phyloP scores from a whole-genome alignment of 1,284 basidiomycete species.

The Cutaneotrichosporon cyanovorans region DNA sequence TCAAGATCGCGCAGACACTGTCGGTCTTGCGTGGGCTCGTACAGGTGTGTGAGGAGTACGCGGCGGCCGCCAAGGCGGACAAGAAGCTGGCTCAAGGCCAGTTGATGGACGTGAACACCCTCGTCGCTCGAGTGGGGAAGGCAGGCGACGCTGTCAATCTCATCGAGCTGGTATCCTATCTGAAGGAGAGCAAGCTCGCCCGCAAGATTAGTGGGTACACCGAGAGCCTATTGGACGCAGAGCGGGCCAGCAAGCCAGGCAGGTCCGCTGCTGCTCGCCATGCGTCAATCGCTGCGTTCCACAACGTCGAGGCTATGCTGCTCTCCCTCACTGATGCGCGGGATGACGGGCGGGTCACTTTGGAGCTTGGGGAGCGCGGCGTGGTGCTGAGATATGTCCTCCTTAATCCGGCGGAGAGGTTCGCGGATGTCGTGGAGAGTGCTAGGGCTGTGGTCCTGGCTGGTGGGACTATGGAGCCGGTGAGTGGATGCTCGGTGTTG shows the following conservation, averaged over 20 bases:
- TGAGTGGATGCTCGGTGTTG: slow-evolving; percentile 42
- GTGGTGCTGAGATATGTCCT: slow-evolving; percentile 77
- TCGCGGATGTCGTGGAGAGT: slow-evolving; percentile 68
- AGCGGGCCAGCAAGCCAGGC: background rate
- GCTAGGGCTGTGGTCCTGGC: slow-evolving; percentile 80
- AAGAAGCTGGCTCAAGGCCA: slow-evolving; percentile 29
- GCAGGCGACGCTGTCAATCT: slow-evolving; percentile 62
- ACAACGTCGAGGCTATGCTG: slow-evolving; percentile 77
- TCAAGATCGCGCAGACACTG: slow-evolving; percentile 74
- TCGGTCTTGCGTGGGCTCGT: slow-evolving; percentile 61
- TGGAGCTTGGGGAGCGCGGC: slow-evolving; percentile 28
- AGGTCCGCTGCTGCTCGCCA: slow-evolving; percentile 22
- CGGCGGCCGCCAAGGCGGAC: slow-evolving; percentile 44
- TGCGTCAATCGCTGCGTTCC: slow-evolving; percentile 64
- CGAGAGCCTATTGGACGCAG: slow-evolving; percentile 52
- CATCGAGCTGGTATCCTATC: slow-evolving; percentile 72
- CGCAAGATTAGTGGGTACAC: slow-evolving; percentile 68
- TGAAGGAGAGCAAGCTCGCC: slow-evolving; percentile 75
- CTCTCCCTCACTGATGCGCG: slow-evolving; percentile 70
- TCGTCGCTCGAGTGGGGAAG: slow-evolving; percentile 61
- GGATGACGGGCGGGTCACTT: slow-evolving; percentile 57
- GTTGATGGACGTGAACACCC: slow-evolving; percentile 47
- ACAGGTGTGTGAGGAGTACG: slow-evolving; percentile 51
- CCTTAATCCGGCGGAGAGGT: slow-evolving; percentile 85
- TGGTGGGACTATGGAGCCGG: slow-evolving; percentile 96